Evolutionary conservation across 2,329 filamentous ascomycete species (phyloP), one percentile per base, ranked within the genome.

Genomic region (Aspergillus fijiensis): DNA sequence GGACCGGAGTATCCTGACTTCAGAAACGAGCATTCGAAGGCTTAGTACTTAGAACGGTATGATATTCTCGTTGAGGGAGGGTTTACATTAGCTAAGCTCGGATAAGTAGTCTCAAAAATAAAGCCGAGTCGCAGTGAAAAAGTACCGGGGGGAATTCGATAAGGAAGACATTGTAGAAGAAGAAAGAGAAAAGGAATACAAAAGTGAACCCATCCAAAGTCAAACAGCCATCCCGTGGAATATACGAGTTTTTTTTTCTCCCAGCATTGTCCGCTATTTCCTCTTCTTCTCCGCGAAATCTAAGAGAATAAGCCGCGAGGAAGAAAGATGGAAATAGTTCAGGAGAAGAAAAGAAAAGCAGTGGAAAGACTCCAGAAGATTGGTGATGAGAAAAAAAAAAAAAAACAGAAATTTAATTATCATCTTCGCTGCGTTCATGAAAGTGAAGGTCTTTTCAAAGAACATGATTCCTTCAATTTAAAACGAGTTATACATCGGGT

Each of bases 221-320:
- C 33, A 35, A 12, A 35, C 33, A 35, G 14, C 33, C 33, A 16
- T 16, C 33, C 33, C 10, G 14, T 16, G 12, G 16, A 2, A 16
- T 35, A 35, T 35, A 35, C 14, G 11, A 35, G 12, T 16, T 7
- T 29, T 29, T 29, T 16, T 4, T 12, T 21, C 21, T 21, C 21
- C 21, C 33, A 6, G 11, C 33, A 35, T 35, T 35, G 33, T 2
- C 33, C 3, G 29, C 27, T 51, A 3, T 12, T 19, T 35, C 27
- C 27, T 29, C 27, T 10, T 35, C 5, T 9, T 19, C 27, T 51
- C n/a, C 27, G 16, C 14, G 21, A 2, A 55, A 54, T 47, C 56
- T 49, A 54, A 53, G 58, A 59, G 58, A 59, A 59, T 23, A 55
- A 54, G 51, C 49, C 21, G 66, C 65, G 65, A 67, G 35, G 16